A percentile compares a stretch with the other conserved stretches of the same genome.
phyloP scores from a whole-genome alignment of 306 rosid species.

The Gleditsia sinensis region DNA sequence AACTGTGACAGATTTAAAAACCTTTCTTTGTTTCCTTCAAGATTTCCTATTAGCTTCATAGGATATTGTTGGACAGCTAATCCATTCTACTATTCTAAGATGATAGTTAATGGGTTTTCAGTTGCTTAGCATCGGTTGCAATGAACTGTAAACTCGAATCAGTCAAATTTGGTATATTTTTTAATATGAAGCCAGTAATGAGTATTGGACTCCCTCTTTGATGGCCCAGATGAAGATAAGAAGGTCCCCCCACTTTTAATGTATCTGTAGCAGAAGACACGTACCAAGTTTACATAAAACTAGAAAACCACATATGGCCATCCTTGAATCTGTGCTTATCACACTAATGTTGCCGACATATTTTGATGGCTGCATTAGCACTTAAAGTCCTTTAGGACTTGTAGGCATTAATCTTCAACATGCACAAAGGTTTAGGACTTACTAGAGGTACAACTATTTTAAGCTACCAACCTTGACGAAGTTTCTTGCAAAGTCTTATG shows the following conservation, averaged over 20 bases:
- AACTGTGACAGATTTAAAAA: not conserved
- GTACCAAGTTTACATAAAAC: not conserved
- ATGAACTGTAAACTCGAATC: not conserved
- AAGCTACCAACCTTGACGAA: not conserved
- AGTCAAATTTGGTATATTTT: not conserved
- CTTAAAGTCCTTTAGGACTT: not conserved
- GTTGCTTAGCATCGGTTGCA: not conserved
- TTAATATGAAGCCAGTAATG: not conserved
- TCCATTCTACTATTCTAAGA: not conserved
- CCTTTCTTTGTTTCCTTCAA: not conserved
- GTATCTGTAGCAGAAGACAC: not conserved
- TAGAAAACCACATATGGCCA: not conserved
- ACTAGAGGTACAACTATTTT: not conserved
- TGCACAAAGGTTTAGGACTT: not conserved
- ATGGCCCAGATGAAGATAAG: not conserved
- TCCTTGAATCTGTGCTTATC: not conserved
- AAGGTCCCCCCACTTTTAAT: not conserved
- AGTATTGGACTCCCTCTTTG: not conserved
- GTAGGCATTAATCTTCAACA: not conserved
- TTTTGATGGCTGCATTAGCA: no score
- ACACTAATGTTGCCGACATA: no score
- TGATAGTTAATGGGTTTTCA: not conserved
- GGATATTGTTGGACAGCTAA: not conserved
- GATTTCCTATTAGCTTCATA: no score
- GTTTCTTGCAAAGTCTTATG: not conserved